Conservation (phyloP, 306 rosid species). For the Quercus gilva region DNA sequence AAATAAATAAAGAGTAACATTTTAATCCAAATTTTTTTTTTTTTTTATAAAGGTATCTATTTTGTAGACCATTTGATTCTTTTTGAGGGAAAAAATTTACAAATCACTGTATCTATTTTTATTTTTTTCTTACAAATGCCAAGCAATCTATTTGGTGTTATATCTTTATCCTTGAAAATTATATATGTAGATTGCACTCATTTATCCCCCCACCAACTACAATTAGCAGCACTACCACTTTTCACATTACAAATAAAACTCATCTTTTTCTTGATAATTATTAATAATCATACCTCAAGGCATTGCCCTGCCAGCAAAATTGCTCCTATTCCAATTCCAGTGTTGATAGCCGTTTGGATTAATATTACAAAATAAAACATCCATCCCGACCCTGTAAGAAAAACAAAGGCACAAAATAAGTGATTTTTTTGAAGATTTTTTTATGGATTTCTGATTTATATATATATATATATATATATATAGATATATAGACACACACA, state of each 20-base stretch:
- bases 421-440: too few relatives aligned
- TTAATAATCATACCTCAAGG: slow-evolving; percentile 47
- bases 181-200: background rate
- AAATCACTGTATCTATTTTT: too few relatives aligned
- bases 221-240: background rate
- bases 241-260: too few relatives aligned
- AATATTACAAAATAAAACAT: slow-evolving; percentile 88
- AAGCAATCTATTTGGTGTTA: too few relatives aligned
- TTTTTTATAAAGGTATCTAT: background rate
- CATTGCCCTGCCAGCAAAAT: slow-evolving; percentile 78
- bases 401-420: background rate
- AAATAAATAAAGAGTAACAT: background rate
- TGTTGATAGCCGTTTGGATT: slow-evolving; percentile 87
- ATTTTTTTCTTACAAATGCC: too few relatives aligned
- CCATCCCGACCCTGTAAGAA: slow-evolving; percentile 76
- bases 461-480: too few relatives aligned
- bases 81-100: background rate
- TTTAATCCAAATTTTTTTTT: background rate
- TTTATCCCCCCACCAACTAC: background rate
- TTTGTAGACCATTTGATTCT: background rate
- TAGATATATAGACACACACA: too few relatives aligned
- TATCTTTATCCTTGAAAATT: too few relatives aligned
- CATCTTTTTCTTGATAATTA: too few relatives aligned
- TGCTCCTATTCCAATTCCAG: slow-evolving; percentile 86
- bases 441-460: too few relatives aligned